Base-by-base conservation (phyloP, 805 yeast genomes). In the Komagataella pseudopastoris region DNA sequence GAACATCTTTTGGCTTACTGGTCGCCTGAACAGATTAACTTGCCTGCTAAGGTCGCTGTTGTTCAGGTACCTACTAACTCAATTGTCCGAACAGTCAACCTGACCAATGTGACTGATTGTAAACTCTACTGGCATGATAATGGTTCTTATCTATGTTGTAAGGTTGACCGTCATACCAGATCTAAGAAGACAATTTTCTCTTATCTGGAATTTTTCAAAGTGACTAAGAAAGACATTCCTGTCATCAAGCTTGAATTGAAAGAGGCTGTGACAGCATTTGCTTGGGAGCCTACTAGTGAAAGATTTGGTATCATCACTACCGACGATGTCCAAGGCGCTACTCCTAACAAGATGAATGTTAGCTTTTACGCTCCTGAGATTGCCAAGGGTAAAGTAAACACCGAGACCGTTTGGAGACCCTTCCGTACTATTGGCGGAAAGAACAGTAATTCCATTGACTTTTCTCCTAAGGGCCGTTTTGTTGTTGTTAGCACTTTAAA, bases 121-220 rank as follows among this genome's bases (percentile, higher is more conserved):
- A 78, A 83, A 62, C 71, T 93, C 71, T 88, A 83, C 75, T 93
- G 99, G 99, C 98, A 93, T 71, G 83, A 80, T 57, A 82, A 85
- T 59, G 88, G 88, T 56, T 83, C 81, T 60, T 84, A 73, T 66
- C 71, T 93, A 64, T 88, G 96, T 72, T 95, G 90, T 63, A 88
- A 87, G 72, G 96, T 93, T 59, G 96, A 90, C 68, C 88, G 98
- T 71, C 96, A 89, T 71, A 88, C 97, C 52, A 93, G 93, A 70
- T 85, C 96, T 49, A 87, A 85, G 68, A 93, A 95, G 78, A 87
- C 96, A 18, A 68, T 83, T 51, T 89, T 88, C 76, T 82, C 96
- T 53, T 88, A 88, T 65, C 76, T 93, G 67, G 98, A 93, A 70
- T 84, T 93, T 64, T 88, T 91, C 78, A 85, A 88, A 62, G 69